Evolutionary conservation across 1,284 basidiomycete species (phyloP).

Genomic region (Hymenochaete sp.): DNA sequence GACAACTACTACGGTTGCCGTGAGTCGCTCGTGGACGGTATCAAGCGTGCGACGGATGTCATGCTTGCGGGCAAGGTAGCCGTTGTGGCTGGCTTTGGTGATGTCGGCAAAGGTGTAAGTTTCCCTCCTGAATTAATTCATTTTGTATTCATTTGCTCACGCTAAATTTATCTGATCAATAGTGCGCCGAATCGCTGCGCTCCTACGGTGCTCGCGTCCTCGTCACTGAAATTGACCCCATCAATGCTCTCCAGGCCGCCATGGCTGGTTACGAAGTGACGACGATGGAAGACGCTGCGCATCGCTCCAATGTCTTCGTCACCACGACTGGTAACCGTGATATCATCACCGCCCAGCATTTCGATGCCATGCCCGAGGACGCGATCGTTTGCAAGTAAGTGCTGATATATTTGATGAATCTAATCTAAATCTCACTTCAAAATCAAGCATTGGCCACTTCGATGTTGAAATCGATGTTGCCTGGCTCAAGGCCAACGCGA

Average conservation of each 20-base stretch:
- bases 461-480: constrained; percentile 99
- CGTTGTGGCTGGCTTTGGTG: constrained; percentile 97
- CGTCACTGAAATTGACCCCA: constrained; percentile 98
- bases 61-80: constrained; percentile 99
- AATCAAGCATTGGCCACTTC: constrained; percentile 87
- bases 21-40: constrained; percentile 98
- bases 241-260: constrained; percentile 98
- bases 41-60: constrained; percentile 99
- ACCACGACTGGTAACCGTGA: constrained; percentile 99
- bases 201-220: constrained; percentile 96
- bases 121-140: constrained; percentile 7
- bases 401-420: not conserved
- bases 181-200: constrained; percentile 96
- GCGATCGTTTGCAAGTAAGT: constrained; percentile 96
- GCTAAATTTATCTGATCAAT: constrained; percentile 15
- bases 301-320: constrained; percentile 87
- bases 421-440: constrained; percentile 15
- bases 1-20: constrained; percentile 96
- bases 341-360: constrained; percentile 93
- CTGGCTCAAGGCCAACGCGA: constrained; percentile 95
- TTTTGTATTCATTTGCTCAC: constrained; percentile 4
- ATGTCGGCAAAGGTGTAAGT: constrained; percentile 96
- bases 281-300: constrained; percentile 96
- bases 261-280: constrained; percentile 99
- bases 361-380: constrained; percentile 93